Conservation (phyloP, 164 flowering plant species). For the Brasenia schreberi region DNA sequence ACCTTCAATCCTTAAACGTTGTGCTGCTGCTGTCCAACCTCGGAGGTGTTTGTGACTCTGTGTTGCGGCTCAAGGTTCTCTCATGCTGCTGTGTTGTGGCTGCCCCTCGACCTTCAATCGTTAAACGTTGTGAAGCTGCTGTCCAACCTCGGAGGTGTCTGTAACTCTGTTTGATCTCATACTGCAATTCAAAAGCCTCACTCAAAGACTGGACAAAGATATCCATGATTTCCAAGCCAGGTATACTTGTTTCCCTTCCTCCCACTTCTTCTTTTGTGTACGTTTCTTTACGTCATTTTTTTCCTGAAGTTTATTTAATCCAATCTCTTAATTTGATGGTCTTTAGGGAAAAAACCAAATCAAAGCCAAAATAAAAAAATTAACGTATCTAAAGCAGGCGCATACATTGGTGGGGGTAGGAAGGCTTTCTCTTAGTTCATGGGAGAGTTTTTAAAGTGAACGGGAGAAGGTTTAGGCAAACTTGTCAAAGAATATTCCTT, state of each 20-base stretch:
- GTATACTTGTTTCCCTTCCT: conserved; percentile 21
- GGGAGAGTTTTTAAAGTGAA: conserved; percentile 58
- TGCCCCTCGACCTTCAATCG: no score
- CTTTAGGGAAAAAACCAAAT: conserved; percentile 23
- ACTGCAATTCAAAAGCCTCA: conserved; percentile 73
- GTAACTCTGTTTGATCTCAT: conserved; percentile 94
- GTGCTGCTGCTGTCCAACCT: no score
- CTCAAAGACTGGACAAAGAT: conserved; percentile 85
- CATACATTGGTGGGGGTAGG: conserved; percentile 73
- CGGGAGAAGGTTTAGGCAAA: conserved; percentile 57
- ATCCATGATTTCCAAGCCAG: conserved; percentile 77
- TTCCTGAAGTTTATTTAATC: neutral
- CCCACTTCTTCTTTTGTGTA: neutral
- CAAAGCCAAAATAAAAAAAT: conserved; percentile 17
- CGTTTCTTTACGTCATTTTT: neutral
- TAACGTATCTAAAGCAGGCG: conserved; percentile 30
- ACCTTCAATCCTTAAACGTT: no score
- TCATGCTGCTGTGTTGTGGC: no score
- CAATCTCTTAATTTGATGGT: neutral
- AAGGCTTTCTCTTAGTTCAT: conserved; percentile 76
- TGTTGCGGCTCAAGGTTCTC: no score
- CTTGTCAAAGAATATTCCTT: conserved; percentile 64
- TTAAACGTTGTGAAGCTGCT: no score
- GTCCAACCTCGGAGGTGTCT: no score
- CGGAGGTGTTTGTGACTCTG: no score